These are phyloP conservation scores for Arabidopsis lyrata DNA, from an alignment of 441 rosid species.

Conservation along the genomic window DNA sequence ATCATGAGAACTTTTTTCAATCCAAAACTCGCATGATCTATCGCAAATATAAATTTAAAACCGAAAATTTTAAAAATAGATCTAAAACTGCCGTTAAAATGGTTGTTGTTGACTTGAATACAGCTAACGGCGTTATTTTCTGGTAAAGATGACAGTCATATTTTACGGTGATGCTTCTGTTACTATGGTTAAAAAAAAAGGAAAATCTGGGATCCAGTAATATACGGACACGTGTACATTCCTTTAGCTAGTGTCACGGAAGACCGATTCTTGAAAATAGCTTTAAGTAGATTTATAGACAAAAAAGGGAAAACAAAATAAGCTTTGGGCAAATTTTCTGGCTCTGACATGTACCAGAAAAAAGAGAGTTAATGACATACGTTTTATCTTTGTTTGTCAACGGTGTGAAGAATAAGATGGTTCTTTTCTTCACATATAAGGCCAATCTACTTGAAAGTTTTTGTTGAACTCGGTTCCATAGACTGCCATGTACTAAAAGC, in stretches of 20 bases:
- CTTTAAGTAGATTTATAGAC: neutral
- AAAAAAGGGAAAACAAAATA: neutral
- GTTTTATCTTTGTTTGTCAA: neutral
- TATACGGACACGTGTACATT: neutral
- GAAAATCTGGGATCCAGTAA: neutral
- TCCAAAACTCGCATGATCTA: neutral
- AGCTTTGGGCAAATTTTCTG: neutral
- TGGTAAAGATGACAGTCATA: neutral
- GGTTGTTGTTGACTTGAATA: neutral
- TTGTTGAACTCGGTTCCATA: no score
- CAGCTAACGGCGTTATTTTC: slow-evolving; percentile 10
- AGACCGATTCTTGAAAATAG: slow-evolving; percentile 16
- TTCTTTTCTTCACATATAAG: neutral
- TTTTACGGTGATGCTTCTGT: neutral
- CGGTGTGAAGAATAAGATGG: neutral
- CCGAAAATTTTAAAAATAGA: no score
- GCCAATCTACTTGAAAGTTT: neutral
- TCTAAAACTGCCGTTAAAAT: neutral
- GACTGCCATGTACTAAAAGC: neutral
- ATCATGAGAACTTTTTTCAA: neutral
- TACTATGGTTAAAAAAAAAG: neutral
- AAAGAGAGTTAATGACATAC: neutral
- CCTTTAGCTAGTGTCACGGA: neutral
- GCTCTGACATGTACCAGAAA: slow-evolving; percentile 11
- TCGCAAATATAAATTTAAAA: no score